A percentile compares a stretch with the other conserved stretches of the same genome.
Evolutionary conservation across 495 filamentous ascomycete genomes (phyloP).

Genomic region (Trichoderma orchidacearum): DNA sequence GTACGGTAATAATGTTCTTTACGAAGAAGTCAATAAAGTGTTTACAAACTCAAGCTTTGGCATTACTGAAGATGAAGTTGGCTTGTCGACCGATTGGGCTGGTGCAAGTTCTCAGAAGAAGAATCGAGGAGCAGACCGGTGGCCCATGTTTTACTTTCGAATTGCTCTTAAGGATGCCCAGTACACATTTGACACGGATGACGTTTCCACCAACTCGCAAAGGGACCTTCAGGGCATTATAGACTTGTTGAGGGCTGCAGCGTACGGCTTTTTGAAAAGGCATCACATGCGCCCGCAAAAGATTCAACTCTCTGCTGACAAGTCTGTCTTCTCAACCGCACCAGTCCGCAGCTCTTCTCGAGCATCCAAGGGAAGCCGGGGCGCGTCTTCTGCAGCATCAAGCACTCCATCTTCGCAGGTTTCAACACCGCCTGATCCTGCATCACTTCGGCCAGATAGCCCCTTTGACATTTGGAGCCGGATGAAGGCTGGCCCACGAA

Average conservation of each 20-base stretch:
- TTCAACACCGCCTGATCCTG: background rate
- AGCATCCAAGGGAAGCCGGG: background rate
- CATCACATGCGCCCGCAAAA: slow-evolving; percentile 45
- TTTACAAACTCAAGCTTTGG: slow-evolving; percentile 75
- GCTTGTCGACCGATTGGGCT: slow-evolving; percentile 10
- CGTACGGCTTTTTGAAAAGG: slow-evolving; percentile 53
- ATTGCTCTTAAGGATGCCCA: slow-evolving; percentile 31
- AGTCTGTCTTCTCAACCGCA: background rate
- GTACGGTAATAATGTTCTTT: slow-evolving; percentile 49
- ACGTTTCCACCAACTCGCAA: slow-evolving; percentile 7
- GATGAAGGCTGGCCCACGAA: slow-evolving; percentile 40
- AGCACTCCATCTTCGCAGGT: background rate
- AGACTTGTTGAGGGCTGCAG: slow-evolving; percentile 48
- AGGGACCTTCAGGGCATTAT: slow-evolving; percentile 29
- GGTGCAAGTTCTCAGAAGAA: slow-evolving; percentile 33
- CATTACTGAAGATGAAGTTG: slow-evolving; percentile 28
- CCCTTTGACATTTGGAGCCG: slow-evolving; percentile 53
- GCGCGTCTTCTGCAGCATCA: background rate
- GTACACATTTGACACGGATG: slow-evolving; percentile 17
- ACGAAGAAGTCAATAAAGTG: slow-evolving; percentile 63
- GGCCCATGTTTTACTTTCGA: slow-evolving; percentile 83
- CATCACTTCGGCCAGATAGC: slow-evolving; percentile 1
- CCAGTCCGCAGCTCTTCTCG: background rate
- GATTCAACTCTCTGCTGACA: slow-evolving; percentile 5
- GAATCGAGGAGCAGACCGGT: slow-evolving; percentile 60